Evolutionary conservation across 2,329 filamentous ascomycete genomes (phyloP).

Genomic region (Ophiostoma piceae): DNA sequence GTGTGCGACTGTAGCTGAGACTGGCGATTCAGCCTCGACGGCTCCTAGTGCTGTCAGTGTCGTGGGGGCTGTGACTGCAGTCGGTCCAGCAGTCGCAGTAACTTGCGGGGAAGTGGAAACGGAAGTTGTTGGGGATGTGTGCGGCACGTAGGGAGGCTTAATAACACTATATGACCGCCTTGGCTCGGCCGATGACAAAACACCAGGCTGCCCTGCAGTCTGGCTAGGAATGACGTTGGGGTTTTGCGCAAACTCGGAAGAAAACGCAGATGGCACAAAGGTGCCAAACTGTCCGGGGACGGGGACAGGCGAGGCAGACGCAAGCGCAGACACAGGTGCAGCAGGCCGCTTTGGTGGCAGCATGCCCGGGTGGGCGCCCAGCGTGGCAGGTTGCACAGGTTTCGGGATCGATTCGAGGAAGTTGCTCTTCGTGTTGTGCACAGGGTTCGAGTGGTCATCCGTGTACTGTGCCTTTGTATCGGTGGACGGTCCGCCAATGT

Average conservation of each 20-base stretch:
- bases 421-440: slow-evolving; percentile 63
- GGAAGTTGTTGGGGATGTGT: slow-evolving; percentile 25
- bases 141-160: slow-evolving; percentile 30
- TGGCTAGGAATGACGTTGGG: not conserved
- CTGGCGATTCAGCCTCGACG: not conserved
- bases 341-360: slow-evolving; percentile 17
- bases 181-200: slow-evolving; percentile 21
- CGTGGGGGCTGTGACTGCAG: not conserved
- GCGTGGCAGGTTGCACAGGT: slow-evolving; percentile 29
- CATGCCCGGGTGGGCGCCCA: slow-evolving; percentile 17
- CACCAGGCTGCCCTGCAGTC: slow-evolving; percentile 18
- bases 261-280: not conserved
- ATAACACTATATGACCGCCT: slow-evolving; percentile 29
- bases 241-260: not conserved
- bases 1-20: not conserved
- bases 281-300: not conserved
- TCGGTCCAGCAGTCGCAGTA: slow-evolving; percentile 17
- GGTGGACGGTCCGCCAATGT: slow-evolving; percentile 78
- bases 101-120: slow-evolving; percentile 11
- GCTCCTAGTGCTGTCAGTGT: not conserved
- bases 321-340: not conserved
- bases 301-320: slow-evolving; percentile 28
- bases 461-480: slow-evolving; percentile 90
- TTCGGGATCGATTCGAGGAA: slow-evolving; percentile 64
- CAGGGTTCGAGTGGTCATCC: slow-evolving; percentile 58